These are phyloP conservation scores for Capronia coronata DNA, from an alignment of 2,329 filamentous ascomycete genomes.

Conservation along the genomic window DNA sequence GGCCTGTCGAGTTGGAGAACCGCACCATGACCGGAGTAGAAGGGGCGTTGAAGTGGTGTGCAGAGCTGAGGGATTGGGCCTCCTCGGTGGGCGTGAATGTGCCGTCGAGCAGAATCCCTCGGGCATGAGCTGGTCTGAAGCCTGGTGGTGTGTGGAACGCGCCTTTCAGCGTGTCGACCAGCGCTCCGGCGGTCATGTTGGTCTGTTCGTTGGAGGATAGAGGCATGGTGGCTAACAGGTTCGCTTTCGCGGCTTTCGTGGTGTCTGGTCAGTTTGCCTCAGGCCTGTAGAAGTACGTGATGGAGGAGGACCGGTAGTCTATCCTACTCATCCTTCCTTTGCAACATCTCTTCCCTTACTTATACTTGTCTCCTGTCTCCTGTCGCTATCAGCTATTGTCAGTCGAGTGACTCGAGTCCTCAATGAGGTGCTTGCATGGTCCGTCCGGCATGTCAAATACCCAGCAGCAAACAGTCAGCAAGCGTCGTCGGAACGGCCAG, in stretches of 20 bases:
- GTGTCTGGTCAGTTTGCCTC: background rate
- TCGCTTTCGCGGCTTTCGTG: background rate
- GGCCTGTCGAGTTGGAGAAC: slow-evolving; percentile 49
- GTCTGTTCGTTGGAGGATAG: slow-evolving; percentile 39
- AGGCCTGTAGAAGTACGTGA: too few species aligned
- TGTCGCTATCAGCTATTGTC: too few species aligned
- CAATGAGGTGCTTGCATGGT: background rate
- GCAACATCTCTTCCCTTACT: too few species aligned
- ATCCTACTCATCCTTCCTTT: too few species aligned
- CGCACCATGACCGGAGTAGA: slow-evolving; percentile 45
- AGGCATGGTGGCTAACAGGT: slow-evolving; percentile 35
- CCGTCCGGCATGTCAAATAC: slow-evolving; percentile 11
- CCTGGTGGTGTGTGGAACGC: slow-evolving; percentile 39
- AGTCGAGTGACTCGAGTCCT: too few species aligned
- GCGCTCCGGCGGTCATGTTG: slow-evolving; percentile 35
- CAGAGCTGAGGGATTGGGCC: slow-evolving; percentile 42
- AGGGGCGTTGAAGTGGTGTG: slow-evolving; percentile 44
- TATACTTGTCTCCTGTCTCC: background rate
- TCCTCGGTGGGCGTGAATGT: slow-evolving; percentile 46
- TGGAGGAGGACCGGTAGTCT: too few species aligned
- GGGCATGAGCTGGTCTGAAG: slow-evolving; percentile 47
- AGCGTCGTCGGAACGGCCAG: slow-evolving; percentile 5
- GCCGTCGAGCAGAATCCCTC: slow-evolving; percentile 48
- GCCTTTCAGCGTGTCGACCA: slow-evolving; percentile 36
- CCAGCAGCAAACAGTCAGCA: slow-evolving; percentile 13